phyloP scores from a whole-genome alignment of 23 red algal species.

The Gracilariopsis chorda region DNA sequence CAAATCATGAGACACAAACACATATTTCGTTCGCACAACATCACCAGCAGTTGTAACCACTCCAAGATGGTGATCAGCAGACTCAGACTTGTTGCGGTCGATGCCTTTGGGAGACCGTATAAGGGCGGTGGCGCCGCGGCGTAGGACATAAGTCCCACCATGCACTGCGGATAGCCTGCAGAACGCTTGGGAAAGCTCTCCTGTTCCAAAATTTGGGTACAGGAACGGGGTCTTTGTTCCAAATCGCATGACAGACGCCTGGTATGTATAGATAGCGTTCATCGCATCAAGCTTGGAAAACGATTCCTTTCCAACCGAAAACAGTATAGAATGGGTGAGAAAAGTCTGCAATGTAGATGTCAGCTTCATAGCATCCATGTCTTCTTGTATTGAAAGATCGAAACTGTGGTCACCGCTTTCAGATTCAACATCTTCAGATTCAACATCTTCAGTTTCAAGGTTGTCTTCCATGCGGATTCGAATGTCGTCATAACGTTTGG shows the following conservation, averaged over 20 bases:
- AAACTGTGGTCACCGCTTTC: no score
- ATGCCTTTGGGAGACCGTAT: neutral
- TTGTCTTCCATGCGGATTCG: neutral
- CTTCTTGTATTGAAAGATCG: slow-evolving; percentile 9
- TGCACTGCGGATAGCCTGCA: slow-evolving; percentile 54
- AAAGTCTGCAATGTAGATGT: slow-evolving; percentile 17
- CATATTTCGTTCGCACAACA: slow-evolving; percentile 17
- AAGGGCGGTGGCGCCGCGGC: slow-evolving; percentile 24
- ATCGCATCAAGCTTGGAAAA: slow-evolving; percentile 11
- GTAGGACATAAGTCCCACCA: slow-evolving; percentile 57
- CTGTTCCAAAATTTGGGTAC: slow-evolving; percentile 47
- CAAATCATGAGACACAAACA: slow-evolving; percentile 14
- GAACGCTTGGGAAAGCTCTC: slow-evolving; percentile 59
- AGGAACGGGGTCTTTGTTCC: slow-evolving; percentile 45
- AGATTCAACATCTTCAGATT: neutral
- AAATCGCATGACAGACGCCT: slow-evolving; percentile 34
- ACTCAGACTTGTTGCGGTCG: neutral
- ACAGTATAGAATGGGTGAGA: slow-evolving; percentile 29
- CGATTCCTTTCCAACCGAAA: neutral
- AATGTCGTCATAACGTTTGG: neutral
- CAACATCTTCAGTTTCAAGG: neutral
- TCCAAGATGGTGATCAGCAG: neutral
- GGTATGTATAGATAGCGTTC: neutral
- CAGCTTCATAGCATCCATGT: slow-evolving; percentile 26
- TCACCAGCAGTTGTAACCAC: slow-evolving; percentile 33